Conservation (phyloP, 768 basidiomycete species). For the Pilatotrama ljubarskyi region DNA sequence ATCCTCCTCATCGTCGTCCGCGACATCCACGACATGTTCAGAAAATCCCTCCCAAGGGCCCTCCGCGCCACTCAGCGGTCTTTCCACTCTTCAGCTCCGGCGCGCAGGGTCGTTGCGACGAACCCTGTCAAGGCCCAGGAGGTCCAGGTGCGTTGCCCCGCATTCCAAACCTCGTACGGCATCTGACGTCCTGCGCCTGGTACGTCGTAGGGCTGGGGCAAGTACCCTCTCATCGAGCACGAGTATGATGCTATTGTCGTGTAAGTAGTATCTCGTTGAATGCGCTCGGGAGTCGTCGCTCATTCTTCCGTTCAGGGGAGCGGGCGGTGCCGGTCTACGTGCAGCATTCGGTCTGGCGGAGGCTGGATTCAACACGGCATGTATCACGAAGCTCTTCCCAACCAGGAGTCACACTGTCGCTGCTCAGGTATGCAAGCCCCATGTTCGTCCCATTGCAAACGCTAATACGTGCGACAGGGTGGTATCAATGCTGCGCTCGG, state of each 20-base stretch:
- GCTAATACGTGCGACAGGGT: constrained; percentile 54
- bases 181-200: constrained; percentile 10
- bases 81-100: constrained; percentile 66
- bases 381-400: constrained; percentile 98
- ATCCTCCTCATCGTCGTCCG: constrained; percentile 21
- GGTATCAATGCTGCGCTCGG: constrained; percentile 98
- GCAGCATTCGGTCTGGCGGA: constrained; percentile 98
- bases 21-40: constrained; percentile 51
- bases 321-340: constrained; percentile 96
- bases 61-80: constrained; percentile 49
- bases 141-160: constrained; percentile 55
- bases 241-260: constrained; percentile 99
- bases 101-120: constrained; percentile 62
- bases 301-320: constrained; percentile 58
- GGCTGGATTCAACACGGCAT: constrained; percentile 97
- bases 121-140: constrained; percentile 80
- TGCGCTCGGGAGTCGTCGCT: not conserved
- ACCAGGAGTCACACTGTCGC: constrained; percentile 99
- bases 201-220: constrained; percentile 74
- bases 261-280: constrained; percentile 49
- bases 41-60: constrained; percentile 59
- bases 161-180: constrained; percentile 3
- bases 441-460: not conserved
- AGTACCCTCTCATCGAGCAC: constrained; percentile 97
- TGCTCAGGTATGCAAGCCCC: constrained; percentile 68